A percentile compares a stretch with the other conserved stretches of the same genome.
phyloP scores from a whole-genome alignment of 2,329 filamentous ascomycete genomes.

The Trichocomaceae sp. region DNA sequence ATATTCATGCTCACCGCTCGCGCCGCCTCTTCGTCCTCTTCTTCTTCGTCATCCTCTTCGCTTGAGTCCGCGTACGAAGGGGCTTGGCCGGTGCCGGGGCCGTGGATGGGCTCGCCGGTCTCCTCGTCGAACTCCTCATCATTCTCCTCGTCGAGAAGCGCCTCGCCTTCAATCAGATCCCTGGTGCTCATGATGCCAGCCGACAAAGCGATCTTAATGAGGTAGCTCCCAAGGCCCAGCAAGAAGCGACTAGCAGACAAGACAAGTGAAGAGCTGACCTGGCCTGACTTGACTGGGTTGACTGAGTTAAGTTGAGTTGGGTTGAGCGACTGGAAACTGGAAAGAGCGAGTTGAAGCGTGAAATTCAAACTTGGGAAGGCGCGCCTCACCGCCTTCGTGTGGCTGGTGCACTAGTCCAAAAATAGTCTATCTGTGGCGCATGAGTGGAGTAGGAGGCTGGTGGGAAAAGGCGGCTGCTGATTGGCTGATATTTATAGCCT shows the following conservation, averaged over 20 bases:
- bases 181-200: slow-evolving; percentile 47
- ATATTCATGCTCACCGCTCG: slow-evolving; percentile 51
- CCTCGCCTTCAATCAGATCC: slow-evolving; percentile 76
- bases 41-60: slow-evolving; percentile 86
- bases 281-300: too few relatives aligned
- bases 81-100: slow-evolving; percentile 23
- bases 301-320: too few relatives aligned
- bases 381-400: slow-evolving; percentile 7
- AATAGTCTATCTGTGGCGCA: slow-evolving; percentile 4
- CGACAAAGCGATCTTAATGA: not conserved
- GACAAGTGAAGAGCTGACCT: not conserved
- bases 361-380: too few relatives aligned
- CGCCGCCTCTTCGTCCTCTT: slow-evolving; percentile 82
- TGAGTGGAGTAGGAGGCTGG: not conserved
- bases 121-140: slow-evolving; percentile 79
- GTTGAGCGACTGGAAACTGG: not conserved
- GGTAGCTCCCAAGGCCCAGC: not conserved
- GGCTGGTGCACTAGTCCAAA: slow-evolving; percentile 7
- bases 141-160: slow-evolving; percentile 77
- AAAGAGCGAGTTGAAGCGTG: not conserved
- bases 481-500: slow-evolving; percentile 2
- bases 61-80: slow-evolving; percentile 70
- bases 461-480: not conserved
- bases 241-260: not conserved
- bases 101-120: slow-evolving; percentile 52